Percentiles rank a stretch among this genome's conserved stretches.
phyloP scores from a whole-genome alignment of 345 rosid species.

The Hibiscus mutabilis region DNA sequence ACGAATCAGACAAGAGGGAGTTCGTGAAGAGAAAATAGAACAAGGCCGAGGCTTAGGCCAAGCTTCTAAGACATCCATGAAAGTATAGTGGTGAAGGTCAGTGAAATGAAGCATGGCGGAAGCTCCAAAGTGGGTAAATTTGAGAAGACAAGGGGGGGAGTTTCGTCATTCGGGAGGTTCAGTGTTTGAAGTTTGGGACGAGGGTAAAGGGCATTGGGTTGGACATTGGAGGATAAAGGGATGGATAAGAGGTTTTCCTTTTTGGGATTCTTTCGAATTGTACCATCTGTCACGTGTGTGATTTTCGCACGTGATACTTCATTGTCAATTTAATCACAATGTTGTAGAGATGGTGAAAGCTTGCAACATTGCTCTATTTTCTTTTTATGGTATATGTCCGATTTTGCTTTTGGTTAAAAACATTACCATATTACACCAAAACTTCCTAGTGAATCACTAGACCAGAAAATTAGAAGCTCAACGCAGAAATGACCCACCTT shows the following conservation, averaged over 20 bases:
- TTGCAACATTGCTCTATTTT: too few species aligned
- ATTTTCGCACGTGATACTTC: background rate
- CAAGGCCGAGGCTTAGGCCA: conserved; percentile 33
- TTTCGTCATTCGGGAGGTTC: conserved; percentile 21
- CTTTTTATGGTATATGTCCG: too few species aligned
- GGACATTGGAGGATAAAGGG: conserved; percentile 1
- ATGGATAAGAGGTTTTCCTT: background rate
- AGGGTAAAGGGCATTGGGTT: background rate
- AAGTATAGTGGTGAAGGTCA: conserved; percentile 17
- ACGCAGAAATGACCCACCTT: too few species aligned
- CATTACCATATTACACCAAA: too few species aligned
- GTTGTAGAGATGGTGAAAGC: too few species aligned
- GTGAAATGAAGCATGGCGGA: conserved; percentile 9
- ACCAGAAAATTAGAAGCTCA: too few species aligned
- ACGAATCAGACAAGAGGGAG: conserved; percentile 30
- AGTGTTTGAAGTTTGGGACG: background rate
- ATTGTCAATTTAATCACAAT: too few species aligned
- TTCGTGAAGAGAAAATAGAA: conserved; percentile 25
- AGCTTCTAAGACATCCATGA: conserved; percentile 52
- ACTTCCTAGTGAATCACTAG: too few species aligned
- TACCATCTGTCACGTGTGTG: background rate
- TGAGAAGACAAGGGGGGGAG: background rate
- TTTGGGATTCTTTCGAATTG: background rate
- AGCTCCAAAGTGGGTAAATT: conserved; percentile 8
- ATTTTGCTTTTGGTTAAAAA: too few species aligned